Evolutionary conservation across 768 basidiomycete species (phyloP).

Genomic region (Amanita exitialis): DNA sequence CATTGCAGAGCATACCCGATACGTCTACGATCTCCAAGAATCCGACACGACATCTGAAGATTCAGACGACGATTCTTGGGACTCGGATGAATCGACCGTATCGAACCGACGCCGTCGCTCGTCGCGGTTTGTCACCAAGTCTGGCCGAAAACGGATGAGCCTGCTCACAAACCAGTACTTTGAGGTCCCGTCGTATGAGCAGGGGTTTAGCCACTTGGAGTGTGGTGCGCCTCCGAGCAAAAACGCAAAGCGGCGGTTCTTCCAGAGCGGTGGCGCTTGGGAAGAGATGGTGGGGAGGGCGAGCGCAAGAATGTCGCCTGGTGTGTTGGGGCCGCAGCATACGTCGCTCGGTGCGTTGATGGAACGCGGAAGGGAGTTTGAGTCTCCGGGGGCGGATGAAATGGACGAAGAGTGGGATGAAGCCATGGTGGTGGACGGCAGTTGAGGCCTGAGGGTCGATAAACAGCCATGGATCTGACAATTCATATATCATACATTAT

Average conservation of each 20-base stretch:
- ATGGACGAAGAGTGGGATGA: constrained; percentile 21
- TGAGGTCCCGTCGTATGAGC: constrained; percentile 36
- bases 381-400: constrained; percentile 4
- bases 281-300: constrained; percentile 20
- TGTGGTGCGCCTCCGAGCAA: constrained; percentile 19
- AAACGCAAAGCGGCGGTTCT: constrained; percentile 43
- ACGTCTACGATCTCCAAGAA: constrained; percentile 51
- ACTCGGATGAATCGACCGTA: constrained; percentile 38
- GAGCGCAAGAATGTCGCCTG: constrained; percentile 8
- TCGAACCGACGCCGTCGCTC: constrained; percentile 13
- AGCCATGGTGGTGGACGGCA: constrained; percentile 13
- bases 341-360: constrained; percentile 11
- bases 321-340: constrained; percentile 3
- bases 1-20: constrained; percentile 50
- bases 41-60: constrained; percentile 36
- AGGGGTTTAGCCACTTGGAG: constrained; percentile 31
- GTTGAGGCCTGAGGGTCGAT: too few relatives aligned
- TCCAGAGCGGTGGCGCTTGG: constrained; percentile 35
- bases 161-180: constrained; percentile 51
- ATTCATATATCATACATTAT: too few relatives aligned
- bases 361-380: constrained; percentile 15
- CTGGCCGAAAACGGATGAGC: constrained; percentile 50
- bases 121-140: constrained; percentile 14
- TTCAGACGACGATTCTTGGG: constrained; percentile 36
- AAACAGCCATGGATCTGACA: too few relatives aligned